Evolutionary conservation across 345 rosid species (phyloP).

Genomic region (Corymbia maculata): DNA sequence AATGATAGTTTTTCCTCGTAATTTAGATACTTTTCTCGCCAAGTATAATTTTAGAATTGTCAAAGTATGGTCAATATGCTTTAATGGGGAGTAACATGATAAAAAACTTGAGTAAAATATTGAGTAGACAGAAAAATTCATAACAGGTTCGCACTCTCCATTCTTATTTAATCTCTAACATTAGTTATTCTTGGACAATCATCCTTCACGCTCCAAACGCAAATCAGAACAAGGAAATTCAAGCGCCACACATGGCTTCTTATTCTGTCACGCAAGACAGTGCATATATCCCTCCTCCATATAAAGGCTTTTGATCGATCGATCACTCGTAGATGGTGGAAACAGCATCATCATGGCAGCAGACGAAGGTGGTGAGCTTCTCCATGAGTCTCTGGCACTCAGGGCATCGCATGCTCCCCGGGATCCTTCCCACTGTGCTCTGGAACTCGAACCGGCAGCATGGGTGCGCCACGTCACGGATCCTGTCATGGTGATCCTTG

Average conservation of each 20-base stretch:
- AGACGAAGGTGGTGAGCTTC: constrained; percentile 48
- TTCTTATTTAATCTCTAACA: background rate
- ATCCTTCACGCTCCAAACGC: background rate
- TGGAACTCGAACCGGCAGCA: constrained; percentile 76
- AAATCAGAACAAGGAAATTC: background rate
- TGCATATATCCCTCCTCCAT: background rate
- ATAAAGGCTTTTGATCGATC: background rate
- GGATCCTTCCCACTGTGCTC: constrained; percentile 40
- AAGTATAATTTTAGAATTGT: no score
- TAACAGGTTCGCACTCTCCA: background rate
- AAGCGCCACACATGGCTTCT: background rate
- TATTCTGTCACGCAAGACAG: background rate
- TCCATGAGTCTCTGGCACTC: constrained; percentile 69
- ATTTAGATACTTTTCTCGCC: no score
- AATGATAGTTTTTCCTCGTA: no score
- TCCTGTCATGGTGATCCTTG: constrained; percentile 45
- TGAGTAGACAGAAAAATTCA: background rate
- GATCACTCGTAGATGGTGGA: background rate
- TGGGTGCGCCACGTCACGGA: constrained; percentile 28
- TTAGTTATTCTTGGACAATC: background rate
- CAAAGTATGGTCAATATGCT: no score
- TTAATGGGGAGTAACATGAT: no score
- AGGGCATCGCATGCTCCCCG: constrained; percentile 57
- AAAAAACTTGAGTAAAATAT: no score
- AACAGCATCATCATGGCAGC: constrained; percentile 59